These are phyloP conservation scores for Sugiyamaella neomexicana DNA, from an alignment of 1,139 yeast genomes.

Conservation along the genomic window DNA sequence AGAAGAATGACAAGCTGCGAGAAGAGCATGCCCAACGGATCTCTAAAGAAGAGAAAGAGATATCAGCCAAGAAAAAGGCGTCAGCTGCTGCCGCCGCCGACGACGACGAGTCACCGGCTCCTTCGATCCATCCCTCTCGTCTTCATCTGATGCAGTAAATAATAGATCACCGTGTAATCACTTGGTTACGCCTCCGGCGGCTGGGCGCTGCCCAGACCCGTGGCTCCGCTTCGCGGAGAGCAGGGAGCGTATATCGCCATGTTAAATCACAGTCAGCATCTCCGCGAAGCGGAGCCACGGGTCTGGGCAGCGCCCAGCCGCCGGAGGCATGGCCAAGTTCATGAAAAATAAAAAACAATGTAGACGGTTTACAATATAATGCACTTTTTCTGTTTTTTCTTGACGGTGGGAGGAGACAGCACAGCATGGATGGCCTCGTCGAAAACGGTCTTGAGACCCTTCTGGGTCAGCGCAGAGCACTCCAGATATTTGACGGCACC, in stretches of 20 bases:
- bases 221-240: conserved; percentile 7
- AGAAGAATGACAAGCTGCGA: conserved; percentile 71
- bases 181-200: conserved; percentile 5
- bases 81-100: conserved; percentile 12
- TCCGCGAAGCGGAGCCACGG: conserved; percentile 7
- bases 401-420: conserved; percentile 50
- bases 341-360: too few relatives aligned
- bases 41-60: conserved; percentile 31
- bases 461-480: conserved; percentile 92
- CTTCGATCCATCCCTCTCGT: conserved; percentile 33
- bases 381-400: conserved; percentile 53
- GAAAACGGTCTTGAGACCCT: conserved; percentile 73
- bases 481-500: conserved; percentile 75
- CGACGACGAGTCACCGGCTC: background rate
- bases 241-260: background rate
- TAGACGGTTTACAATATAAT: conserved; percentile 59
- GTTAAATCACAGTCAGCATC: too few relatives aligned
- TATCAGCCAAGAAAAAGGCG: conserved; percentile 23
- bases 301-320: conserved; percentile 8
- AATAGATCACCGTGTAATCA: background rate
- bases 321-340: conserved; percentile 5
- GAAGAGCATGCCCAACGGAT: conserved; percentile 56
- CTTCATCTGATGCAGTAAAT: conserved; percentile 19
- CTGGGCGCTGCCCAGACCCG: conserved; percentile 13
- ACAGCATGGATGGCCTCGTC: conserved; percentile 78